phyloP scores from a whole-genome alignment of 805 yeast species.

The Peterozyma toletana region DNA sequence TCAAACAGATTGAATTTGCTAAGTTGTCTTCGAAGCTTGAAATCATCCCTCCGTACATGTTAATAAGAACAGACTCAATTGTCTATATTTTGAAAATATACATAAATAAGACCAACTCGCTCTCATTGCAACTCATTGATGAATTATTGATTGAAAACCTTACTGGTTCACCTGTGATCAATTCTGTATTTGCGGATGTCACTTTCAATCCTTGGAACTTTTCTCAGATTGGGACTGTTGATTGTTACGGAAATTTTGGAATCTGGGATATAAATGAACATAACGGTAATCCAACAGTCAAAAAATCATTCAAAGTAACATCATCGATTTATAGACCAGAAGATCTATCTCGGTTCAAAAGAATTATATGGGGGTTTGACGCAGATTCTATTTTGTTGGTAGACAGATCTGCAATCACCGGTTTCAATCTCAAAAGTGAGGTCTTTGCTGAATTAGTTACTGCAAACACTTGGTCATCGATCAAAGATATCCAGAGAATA shows the following conservation, averaged over 20 bases:
- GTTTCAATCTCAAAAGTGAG: constrained; percentile 20
- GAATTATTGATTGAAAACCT: constrained; percentile 16
- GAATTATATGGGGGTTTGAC: constrained; percentile 36
- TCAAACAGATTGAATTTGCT: constrained; percentile 25
- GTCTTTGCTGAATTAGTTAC: constrained; percentile 30
- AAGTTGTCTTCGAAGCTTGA: constrained; percentile 5
- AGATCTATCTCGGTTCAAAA: constrained; percentile 52
- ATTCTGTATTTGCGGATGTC: constrained; percentile 31
- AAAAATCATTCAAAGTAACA: background rate
- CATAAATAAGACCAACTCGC: constrained; percentile 6
- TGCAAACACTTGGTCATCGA: constrained; percentile 45
- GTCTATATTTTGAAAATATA: constrained; percentile 20
- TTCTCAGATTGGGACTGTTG: constrained; percentile 34
- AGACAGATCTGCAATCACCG: constrained; percentile 36
- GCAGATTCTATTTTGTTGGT: constrained; percentile 23
- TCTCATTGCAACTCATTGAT: constrained; percentile 9
- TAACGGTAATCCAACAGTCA: constrained; percentile 4
- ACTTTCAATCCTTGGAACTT: constrained; percentile 35
- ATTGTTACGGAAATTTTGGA: constrained; percentile 46
- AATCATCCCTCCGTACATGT: constrained; percentile 12
- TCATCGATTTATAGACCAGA: constrained; percentile 28
- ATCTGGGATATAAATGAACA: constrained; percentile 24
- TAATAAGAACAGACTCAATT: constrained; percentile 22
- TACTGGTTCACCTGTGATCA: constrained; percentile 11
- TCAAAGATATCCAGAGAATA: constrained; percentile 35